A percentile compares a stretch with the other conserved stretches of the same genome.
These are phyloP conservation scores for Erucastrum elatum DNA, from an alignment of 345 rosid species.

Conservation along the genomic window DNA sequence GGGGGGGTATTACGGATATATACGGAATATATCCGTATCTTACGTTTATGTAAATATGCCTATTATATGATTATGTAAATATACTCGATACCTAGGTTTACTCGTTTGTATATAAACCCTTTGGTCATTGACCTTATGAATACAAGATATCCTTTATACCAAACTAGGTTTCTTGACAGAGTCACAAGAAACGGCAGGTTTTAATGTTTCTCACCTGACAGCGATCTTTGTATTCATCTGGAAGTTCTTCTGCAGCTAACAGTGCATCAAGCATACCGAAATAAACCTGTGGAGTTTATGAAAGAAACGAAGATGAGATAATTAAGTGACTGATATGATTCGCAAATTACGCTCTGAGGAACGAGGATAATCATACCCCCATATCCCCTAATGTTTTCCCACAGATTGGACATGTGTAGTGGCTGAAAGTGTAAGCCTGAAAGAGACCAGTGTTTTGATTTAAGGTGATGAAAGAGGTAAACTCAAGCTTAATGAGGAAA, in stretches of 20 bases:
- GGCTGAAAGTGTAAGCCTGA: constrained; percentile 93
- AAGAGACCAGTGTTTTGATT: constrained; percentile 17
- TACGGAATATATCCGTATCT: too few species aligned
- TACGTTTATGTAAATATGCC: too few species aligned
- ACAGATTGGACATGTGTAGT: constrained; percentile 89
- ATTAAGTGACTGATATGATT: constrained; percentile 12
- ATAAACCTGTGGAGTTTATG: constrained; percentile 57
- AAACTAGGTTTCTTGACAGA: too few species aligned
- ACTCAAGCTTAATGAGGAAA: neutral
- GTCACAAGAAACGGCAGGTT: neutral
- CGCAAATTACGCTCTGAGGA: constrained; percentile 14
- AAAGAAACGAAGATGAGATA: neutral
- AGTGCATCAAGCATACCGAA: constrained; percentile 94
- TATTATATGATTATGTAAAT: too few species aligned
- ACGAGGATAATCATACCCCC: constrained; percentile 57
- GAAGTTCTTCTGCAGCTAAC: constrained; percentile 85
- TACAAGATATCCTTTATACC: too few species aligned
- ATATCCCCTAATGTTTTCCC: constrained; percentile 95
- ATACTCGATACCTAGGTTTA: too few species aligned
- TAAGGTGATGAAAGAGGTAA: constrained; percentile 12
- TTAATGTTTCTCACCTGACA: constrained; percentile 58
- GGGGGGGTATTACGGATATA: too few species aligned
- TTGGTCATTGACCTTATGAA: too few species aligned
- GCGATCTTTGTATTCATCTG: constrained; percentile 74
- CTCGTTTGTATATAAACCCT: too few species aligned